phyloP scores from a whole-genome alignment of 257 asterid species.

The Nicotiana tabacum region DNA sequence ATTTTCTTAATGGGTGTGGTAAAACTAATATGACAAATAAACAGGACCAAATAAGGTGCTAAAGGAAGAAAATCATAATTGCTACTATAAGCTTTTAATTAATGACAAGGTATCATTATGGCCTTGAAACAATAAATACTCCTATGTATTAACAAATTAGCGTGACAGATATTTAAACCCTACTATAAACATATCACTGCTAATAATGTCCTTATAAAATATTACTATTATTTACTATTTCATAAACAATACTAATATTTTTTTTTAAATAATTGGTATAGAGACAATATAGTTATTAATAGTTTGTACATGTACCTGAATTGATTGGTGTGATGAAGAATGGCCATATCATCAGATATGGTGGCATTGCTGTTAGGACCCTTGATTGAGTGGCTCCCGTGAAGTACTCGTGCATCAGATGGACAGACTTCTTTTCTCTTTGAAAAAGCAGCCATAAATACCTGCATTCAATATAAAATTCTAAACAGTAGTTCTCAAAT shows the following conservation, averaged over 20 bases:
- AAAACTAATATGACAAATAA: too few relatives aligned
- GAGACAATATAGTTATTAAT: too few relatives aligned
- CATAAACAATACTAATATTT: too few relatives aligned
- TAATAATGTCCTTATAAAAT: neutral
- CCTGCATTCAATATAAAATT: slow-evolving; percentile 36
- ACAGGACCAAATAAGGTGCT: too few relatives aligned
- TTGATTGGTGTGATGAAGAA: slow-evolving; percentile 47
- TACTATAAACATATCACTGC: neutral
- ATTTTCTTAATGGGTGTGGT: too few relatives aligned
- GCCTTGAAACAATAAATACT: too few relatives aligned
- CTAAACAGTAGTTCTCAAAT: neutral
- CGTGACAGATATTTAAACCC: neutral
- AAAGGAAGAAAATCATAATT: too few relatives aligned
- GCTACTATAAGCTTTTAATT: too few relatives aligned
- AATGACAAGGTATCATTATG: too few relatives aligned
- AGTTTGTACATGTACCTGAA: slow-evolving; percentile 43
- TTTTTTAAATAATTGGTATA: too few relatives aligned
- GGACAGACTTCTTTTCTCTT: slow-evolving; percentile 64
- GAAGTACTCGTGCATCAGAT: slow-evolving; percentile 61
- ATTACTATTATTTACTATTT: too few relatives aligned
- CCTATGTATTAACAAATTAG: too few relatives aligned
- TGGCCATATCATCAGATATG: slow-evolving; percentile 15
- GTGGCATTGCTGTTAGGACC: slow-evolving; percentile 14
- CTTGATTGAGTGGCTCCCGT: slow-evolving; percentile 36
- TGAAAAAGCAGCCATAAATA: slow-evolving; percentile 67